Percentiles rank a stretch among this genome's conserved stretches.
These are phyloP conservation scores for Xylaria palmicola DNA, from an alignment of 495 filamentous ascomycete genomes.

Conservation along the genomic window DNA sequence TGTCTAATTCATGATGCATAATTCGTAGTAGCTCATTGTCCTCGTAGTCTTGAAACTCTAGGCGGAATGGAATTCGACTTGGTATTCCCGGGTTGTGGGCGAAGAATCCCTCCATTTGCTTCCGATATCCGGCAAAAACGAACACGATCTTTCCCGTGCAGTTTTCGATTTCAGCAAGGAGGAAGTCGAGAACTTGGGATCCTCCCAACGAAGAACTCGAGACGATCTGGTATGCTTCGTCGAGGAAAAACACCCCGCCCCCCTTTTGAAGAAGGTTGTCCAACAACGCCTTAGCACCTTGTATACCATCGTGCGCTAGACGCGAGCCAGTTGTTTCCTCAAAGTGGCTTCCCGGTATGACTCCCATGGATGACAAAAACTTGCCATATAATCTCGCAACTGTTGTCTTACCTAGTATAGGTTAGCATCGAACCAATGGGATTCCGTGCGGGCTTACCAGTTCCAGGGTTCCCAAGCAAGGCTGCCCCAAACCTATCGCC, in stretches of 20 bases:
- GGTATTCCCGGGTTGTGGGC: conserved; percentile 72
- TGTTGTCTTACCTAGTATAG: conserved; percentile 69
- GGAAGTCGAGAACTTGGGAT: conserved; percentile 65
- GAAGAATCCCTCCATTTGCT: conserved; percentile 79
- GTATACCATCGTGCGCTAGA: conserved; percentile 63
- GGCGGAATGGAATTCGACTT: conserved; percentile 65
- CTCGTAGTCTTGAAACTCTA: conserved; percentile 69
- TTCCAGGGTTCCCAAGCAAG: conserved; percentile 78
- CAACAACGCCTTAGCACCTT: conserved; percentile 57
- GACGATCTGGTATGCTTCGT: conserved; percentile 74
- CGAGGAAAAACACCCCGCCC: conserved; percentile 73
- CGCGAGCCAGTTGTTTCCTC: conserved; percentile 67
- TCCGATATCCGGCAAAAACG: conserved; percentile 74
- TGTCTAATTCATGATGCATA: conserved; percentile 54
- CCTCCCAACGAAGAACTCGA: conserved; percentile 54
- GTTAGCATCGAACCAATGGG: conserved; percentile 16
- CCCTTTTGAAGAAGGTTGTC: conserved; percentile 53
- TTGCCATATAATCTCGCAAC: conserved; percentile 75
- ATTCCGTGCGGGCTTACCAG: conserved; percentile 47
- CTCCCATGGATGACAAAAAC: conserved; percentile 61
- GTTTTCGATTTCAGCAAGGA: conserved; percentile 76
- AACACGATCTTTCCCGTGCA: conserved; percentile 72
- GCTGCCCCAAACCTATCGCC: conserved; percentile 61
- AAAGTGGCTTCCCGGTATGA: conserved; percentile 54
- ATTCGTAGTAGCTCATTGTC: conserved; percentile 65